Evolutionary conservation across 2,329 filamentous ascomycete species (phyloP).

Genomic region (Thielaviopsis populi): DNA sequence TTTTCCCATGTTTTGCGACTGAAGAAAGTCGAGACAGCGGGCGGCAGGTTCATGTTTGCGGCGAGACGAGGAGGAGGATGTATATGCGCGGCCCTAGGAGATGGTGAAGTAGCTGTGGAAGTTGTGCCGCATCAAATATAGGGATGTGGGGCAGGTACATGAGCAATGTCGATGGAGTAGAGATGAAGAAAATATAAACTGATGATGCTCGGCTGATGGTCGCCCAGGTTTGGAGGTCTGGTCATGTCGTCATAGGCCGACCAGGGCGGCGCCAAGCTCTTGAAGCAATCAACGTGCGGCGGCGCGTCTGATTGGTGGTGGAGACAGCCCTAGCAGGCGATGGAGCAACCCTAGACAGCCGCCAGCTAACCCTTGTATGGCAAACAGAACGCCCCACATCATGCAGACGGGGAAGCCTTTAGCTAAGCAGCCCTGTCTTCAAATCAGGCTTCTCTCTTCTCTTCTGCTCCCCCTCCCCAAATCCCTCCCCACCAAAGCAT

Average conservation of each 20-base stretch:
- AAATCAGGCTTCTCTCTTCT: too few species aligned
- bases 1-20: slow-evolving; percentile 17
- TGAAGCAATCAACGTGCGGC: background rate
- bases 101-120: background rate
- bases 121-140: background rate
- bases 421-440: too few species aligned
- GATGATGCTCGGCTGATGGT: background rate
- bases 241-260: background rate
- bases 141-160: background rate
- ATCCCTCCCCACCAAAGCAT: too few species aligned
- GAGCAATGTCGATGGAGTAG: background rate
- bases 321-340: too few species aligned
- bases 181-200: background rate
- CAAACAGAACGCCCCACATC: too few species aligned
- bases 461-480: too few species aligned
- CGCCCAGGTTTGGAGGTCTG: background rate
- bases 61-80: background rate
- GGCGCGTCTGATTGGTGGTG: background rate
- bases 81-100: too few species aligned
- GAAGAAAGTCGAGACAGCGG: background rate
- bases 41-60: background rate
- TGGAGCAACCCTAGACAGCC: too few species aligned
- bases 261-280: background rate
- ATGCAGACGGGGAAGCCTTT: too few species aligned
- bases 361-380: too few species aligned